These are phyloP conservation scores for Furcasterigmium sp. DNA, from an alignment of 2,329 filamentous ascomycete species.

Conservation along the genomic window DNA sequence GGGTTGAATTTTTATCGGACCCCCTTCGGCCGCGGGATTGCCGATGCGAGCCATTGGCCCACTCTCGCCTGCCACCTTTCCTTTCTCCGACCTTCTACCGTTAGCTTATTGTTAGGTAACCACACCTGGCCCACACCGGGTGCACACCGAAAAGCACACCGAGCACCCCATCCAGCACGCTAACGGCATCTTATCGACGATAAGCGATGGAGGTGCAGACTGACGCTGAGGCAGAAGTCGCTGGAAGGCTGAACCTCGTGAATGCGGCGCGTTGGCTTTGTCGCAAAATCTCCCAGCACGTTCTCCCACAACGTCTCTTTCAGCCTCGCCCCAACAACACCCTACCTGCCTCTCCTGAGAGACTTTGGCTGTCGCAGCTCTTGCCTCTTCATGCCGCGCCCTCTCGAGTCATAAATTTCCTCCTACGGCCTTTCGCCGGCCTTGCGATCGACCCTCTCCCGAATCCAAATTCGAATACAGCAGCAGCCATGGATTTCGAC, in stretches of 20 bases:
- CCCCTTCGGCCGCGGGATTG: neutral
- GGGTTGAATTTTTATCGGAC: slow-evolving; percentile 13
- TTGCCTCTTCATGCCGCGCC: neutral
- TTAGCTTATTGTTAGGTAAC: neutral
- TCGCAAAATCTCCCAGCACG: neutral
- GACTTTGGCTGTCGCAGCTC: neutral
- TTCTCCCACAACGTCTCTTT: neutral
- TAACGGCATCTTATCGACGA: no score
- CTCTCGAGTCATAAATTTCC: neutral
- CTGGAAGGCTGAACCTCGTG: neutral
- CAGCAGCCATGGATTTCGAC: slow-evolving; percentile 49
- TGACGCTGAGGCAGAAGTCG: neutral
- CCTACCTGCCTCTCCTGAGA: neutral
- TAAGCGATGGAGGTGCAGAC: no score
- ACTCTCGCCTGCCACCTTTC: neutral
- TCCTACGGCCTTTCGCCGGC: neutral
- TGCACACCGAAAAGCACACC: no score
- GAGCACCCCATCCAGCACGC: no score
- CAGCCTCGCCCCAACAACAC: neutral
- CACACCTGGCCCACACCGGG: no score
- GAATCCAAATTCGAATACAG: neutral
- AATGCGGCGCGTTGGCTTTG: neutral
- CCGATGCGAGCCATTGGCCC: neutral
- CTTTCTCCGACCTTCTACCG: neutral
- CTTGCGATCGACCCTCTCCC: neutral